phyloP scores from a whole-genome alignment of 2,329 filamentous ascomycete species.

The Colletotrichum melonis region DNA sequence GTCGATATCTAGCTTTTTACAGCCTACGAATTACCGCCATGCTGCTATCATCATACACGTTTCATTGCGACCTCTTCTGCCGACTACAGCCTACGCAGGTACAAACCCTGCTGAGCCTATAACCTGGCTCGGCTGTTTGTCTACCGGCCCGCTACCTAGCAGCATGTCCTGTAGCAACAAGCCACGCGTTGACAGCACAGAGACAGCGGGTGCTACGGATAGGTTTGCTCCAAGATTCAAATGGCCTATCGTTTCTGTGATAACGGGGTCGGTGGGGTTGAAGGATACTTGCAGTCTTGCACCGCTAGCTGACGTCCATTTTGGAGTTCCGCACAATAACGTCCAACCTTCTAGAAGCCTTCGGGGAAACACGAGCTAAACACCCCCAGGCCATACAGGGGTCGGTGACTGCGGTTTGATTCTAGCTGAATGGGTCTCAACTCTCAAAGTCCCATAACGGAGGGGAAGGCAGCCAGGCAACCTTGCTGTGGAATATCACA shows the following conservation, averaged over 20 bases:
- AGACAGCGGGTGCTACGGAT: background rate
- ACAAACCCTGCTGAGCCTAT: background rate
- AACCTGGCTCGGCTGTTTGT: background rate
- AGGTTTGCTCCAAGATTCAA: background rate
- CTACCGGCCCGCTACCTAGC: background rate
- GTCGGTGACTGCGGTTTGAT: background rate
- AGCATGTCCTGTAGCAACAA: no score
- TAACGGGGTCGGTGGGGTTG: background rate
- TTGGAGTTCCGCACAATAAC: background rate
- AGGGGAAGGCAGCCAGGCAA: background rate
- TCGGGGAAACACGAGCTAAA: constrained; percentile 11
- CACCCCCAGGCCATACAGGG: background rate
- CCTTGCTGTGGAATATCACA: background rate
- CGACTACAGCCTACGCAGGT: background rate
- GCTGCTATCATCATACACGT: background rate
- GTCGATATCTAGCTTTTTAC: background rate
- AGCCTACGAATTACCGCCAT: constrained; percentile 1
- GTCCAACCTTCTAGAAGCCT: constrained; percentile 27
- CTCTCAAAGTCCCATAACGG: background rate
- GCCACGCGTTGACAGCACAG: background rate
- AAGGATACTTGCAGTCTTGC: constrained; percentile 3
- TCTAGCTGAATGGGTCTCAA: background rate
- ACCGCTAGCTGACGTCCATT: background rate
- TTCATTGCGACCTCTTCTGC: background rate
- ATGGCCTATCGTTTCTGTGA: background rate